Base-by-base conservation (phyloP, 164 flowering plant species). In the Houttuynia cordata region DNA sequence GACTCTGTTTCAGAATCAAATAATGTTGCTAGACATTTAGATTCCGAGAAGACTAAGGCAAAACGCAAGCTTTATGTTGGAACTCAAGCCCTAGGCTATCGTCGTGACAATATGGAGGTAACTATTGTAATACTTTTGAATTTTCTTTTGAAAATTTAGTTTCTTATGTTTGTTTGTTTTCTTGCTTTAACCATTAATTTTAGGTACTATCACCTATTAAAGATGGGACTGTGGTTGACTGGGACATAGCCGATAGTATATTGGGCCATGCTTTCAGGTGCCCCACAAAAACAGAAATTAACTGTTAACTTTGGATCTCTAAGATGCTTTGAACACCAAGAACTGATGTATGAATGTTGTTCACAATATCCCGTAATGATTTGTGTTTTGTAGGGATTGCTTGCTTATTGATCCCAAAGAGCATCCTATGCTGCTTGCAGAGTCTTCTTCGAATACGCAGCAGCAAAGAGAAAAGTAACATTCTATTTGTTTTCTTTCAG, bases 61-160 rank as follows among this genome's bases (percentile, higher is more conserved):
- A 90, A 84, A 55, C 82, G 89, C 17, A 90, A 85, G 65, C 64
- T 93, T 23, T 90, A 83, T 82, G 96, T 93, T 18, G 99, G 99
- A 53, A 77, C 91, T 68, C 96, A 90, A 72, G 76, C 90, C 52
- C 68, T 93, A 62, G 96, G 92, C 17, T 90, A 68, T 62, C 89
- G 99, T 23, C 80, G 99, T 47, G 97, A 93, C 76, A 73, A 90
- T 74, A 93, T 93, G 99, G 99, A 93, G 97, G 99, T 87, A 30
- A 0, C 34, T 12, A 17, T 17, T 59, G 18, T 20, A 41, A 34
- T 15, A 8, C 17, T 10, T 57, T 17, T 18, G 13, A 3, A 19
- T 17, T 9, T 19, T 19, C 52, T 25, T 34, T 15, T 19, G 14
- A 10, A 12, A 53, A 9, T 30, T 22, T 19, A 13, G n/a, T n/a